Base-by-base conservation (phyloP, 2,329 filamentous ascomycete genomes). In the Hymenoscyphus fraxineus region DNA sequence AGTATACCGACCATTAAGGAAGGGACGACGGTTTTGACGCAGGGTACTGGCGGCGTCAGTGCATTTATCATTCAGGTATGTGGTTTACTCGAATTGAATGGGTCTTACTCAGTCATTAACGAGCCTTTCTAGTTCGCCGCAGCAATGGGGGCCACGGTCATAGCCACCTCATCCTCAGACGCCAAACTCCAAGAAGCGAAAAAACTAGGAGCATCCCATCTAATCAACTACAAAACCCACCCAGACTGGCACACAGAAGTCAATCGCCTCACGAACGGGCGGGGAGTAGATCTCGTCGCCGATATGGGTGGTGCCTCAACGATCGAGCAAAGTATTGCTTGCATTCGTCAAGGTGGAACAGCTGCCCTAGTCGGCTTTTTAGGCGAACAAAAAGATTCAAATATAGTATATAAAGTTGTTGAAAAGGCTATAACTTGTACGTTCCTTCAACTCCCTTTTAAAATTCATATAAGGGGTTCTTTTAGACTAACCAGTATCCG, bases 181-280 rank as follows among this genome's bases (percentile, higher is more conserved):
- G 76, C 77, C 6, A 88, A 88, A 73, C 81, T 81, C 0, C 27
- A 27, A 27, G 27, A 27, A 27, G 27, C 27, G 27, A 27, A 27
- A 27, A 2, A 27, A 27, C 27, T 27, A 27, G 27, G 27, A 27
- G 27, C 27, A 27, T 27, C 81, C 59, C 78, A 84, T 47, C 76
- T 83, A 1, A 79, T 90, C 73, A 88, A 89, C 74, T 90, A 90
- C 75, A 83, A 80, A 62, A 78, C 74, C 0, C 79, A 79, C 13
- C 75, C 81, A 0, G 80, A 84, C 58, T 90, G 60, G 78, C 78
- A 75, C 27, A 58, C 68, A 35, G 68, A 64, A 10, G 77, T 74
- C 0, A 75, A 74, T 58, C 60, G 65, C 6, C 47, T 78, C 22
- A 78, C 66, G 22, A 66, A 77, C 0, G 74, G 74, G 1, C 60